Conservation (phyloP, 1,139 yeast species). For the Tardiomyces depauwii region DNA sequence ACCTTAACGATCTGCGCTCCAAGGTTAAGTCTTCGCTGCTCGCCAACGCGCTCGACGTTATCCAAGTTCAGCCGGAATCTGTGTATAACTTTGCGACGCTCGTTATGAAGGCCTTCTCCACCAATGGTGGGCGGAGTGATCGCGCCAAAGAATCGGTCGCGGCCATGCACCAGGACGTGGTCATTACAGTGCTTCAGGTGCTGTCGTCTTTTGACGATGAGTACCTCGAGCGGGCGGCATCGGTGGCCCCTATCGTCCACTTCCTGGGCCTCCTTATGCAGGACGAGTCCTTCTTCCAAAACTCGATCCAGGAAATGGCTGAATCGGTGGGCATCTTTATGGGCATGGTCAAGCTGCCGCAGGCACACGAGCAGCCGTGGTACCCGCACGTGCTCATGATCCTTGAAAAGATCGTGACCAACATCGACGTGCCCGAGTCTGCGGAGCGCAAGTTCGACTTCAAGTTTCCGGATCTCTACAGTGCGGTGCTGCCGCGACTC, state of each 20-base stretch:
- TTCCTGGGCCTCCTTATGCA: constrained; percentile 36
- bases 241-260: constrained; percentile 36
- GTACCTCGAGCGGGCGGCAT: constrained; percentile 20
- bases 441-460: constrained; percentile 6
- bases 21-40: constrained; percentile 27
- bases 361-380: constrained; percentile 17
- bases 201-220: constrained; percentile 25
- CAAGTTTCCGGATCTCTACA: constrained; percentile 7
- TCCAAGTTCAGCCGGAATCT: constrained; percentile 35
- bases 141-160: constrained; percentile 8
- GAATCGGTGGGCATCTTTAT: constrained; percentile 25
- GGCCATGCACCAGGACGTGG: constrained; percentile 17
- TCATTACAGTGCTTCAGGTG: constrained; percentile 28
- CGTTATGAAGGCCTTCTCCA: background rate
- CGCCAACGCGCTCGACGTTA: constrained; percentile 38
- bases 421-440: constrained; percentile 12
- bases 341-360: constrained; percentile 10
- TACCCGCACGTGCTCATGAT: constrained; percentile 23
- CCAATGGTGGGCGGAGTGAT: background rate
- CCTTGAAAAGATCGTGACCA: constrained; percentile 19
- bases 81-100: background rate
- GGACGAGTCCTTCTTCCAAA: constrained; percentile 21
- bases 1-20: constrained; percentile 32
- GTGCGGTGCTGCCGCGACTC: constrained; percentile 4
- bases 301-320: constrained; percentile 31